phyloP scores from a whole-genome alignment of 2,329 filamentous ascomycete genomes.

The Sarocladium oryzae region DNA sequence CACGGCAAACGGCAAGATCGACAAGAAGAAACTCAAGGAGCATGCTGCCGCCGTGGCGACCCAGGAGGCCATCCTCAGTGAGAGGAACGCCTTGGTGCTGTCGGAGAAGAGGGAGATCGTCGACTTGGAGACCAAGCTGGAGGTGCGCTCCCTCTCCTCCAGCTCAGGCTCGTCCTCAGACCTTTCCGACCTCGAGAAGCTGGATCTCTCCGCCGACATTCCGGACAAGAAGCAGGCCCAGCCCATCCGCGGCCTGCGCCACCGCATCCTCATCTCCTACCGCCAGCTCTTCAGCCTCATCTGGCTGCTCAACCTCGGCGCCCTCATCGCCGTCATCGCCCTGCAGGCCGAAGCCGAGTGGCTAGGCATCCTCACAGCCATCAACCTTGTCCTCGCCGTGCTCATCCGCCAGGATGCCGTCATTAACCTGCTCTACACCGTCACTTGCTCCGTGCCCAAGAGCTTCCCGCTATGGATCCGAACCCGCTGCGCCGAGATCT shows the following conservation, averaged over 20 bases:
- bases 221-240: conserved; percentile 34
- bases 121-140: conserved; percentile 18
- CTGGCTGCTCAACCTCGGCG: conserved; percentile 43
- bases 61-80: background rate
- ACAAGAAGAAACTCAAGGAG: conserved; percentile 38
- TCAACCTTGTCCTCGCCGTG: conserved; percentile 43
- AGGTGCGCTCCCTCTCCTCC: conserved; percentile 23
- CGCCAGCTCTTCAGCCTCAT: conserved; percentile 49
- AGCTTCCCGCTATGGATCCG: conserved; percentile 42
- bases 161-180: conserved; percentile 25
- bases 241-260: conserved; percentile 32
- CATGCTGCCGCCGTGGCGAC: conserved; percentile 1
- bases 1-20: conserved; percentile 50
- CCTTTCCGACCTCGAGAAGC: conserved; percentile 21
- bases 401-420: conserved; percentile 47
- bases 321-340: conserved; percentile 36
- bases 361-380: conserved; percentile 36
- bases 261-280: conserved; percentile 46
- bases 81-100: conserved; percentile 10
- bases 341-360: conserved; percentile 27
- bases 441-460: conserved; percentile 39
- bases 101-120: conserved; percentile 12
- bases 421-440: conserved; percentile 43
- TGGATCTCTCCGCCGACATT: conserved; percentile 24
- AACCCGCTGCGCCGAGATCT: conserved; percentile 42